Percentiles rank a stretch among this genome's conserved stretches.
Conservation (phyloP, 768 basidiomycete species). For the Cubamyces sp. region DNA sequence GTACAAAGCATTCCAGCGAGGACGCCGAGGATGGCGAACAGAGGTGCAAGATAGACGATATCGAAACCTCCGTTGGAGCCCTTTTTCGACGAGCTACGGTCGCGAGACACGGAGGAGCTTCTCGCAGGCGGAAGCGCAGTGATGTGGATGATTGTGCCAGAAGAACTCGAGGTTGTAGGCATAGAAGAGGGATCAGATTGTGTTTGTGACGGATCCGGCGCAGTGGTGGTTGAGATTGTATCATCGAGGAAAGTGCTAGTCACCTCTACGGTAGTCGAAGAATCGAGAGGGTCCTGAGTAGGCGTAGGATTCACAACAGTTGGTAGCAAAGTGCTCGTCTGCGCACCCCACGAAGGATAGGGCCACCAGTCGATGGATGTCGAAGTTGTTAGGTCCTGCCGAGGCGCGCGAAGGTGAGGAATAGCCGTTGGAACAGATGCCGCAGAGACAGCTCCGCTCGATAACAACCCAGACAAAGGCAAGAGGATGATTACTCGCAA, state of each 20-base stretch:
- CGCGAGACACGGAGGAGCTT: slow-evolving; percentile 19
- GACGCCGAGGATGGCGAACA: slow-evolving; percentile 35
- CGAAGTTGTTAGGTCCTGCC: slow-evolving; percentile 8
- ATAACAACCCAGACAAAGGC: neutral
- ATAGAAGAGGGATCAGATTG: neutral
- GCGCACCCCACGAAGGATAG: slow-evolving; percentile 34
- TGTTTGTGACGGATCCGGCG: neutral
- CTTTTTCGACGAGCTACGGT: neutral
- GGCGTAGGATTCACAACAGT: neutral
- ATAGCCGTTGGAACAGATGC: neutral
- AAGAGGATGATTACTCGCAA: neutral
- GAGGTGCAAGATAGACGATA: slow-evolving; percentile 34
- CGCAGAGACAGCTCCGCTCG: neutral
- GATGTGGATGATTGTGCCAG: slow-evolving; percentile 23
- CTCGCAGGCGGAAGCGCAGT: slow-evolving; percentile 34
- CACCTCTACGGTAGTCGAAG: neutral
- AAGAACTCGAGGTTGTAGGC: slow-evolving; percentile 9
- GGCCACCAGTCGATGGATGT: slow-evolving; percentile 41
- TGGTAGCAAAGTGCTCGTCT: neutral
- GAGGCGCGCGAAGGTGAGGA: neutral
- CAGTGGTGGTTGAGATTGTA: neutral
- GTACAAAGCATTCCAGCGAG: slow-evolving; percentile 29
- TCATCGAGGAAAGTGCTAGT: neutral
- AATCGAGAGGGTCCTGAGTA: neutral
- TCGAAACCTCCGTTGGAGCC: slow-evolving; percentile 24